A percentile compares a stretch with the other conserved stretches of the same genome.
These are phyloP conservation scores for Aspergillus fumigatiaffinis DNA, from an alignment of 2,329 filamentous ascomycete species.

Conservation along the genomic window DNA sequence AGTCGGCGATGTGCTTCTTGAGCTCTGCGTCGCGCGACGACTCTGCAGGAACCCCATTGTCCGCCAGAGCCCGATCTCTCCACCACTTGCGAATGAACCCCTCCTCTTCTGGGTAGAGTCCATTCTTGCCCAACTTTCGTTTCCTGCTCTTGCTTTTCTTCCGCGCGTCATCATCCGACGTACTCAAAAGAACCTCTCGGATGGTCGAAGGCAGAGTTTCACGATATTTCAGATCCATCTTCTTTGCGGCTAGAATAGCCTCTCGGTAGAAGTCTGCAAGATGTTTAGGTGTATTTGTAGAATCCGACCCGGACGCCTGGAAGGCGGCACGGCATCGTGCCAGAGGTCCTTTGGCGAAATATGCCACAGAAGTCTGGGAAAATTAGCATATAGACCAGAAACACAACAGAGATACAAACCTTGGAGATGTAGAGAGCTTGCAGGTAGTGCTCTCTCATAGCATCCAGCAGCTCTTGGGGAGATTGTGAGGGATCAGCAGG, in stretches of 20 bases:
- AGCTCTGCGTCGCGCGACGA: constrained; percentile 34
- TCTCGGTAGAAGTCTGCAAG: constrained; percentile 40
- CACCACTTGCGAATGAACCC: constrained; percentile 45
- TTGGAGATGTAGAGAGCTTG: constrained; percentile 44
- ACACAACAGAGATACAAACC: constrained; percentile 18
- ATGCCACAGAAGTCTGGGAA: constrained; percentile 46
- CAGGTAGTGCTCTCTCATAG: constrained; percentile 38
- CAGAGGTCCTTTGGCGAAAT: constrained; percentile 50
- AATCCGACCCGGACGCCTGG: constrained; percentile 23
- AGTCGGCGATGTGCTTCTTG: constrained; percentile 40
- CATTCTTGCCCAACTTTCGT: constrained; percentile 44
- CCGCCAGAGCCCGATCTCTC: constrained; percentile 33
- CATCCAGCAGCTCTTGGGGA: constrained; percentile 34
- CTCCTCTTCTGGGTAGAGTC: constrained; percentile 44
- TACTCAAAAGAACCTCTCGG: constrained; percentile 31
- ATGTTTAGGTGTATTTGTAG: constrained; percentile 20
- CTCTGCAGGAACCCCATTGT: constrained; percentile 23
- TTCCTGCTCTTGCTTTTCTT: constrained; percentile 37
- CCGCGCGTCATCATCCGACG: constrained; percentile 34
- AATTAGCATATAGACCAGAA: constrained; percentile 11
- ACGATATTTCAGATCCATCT: constrained; percentile 46
- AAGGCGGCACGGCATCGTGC: constrained; percentile 43
- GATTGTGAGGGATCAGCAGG: constrained; percentile 21
- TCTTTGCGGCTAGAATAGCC: constrained; percentile 42
- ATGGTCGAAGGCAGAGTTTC: constrained; percentile 41